Percentiles rank a stretch among this genome's conserved stretches.
phyloP scores from a whole-genome alignment of 2,329 filamentous ascomycete genomes.

The Drechslera avenae region DNA sequence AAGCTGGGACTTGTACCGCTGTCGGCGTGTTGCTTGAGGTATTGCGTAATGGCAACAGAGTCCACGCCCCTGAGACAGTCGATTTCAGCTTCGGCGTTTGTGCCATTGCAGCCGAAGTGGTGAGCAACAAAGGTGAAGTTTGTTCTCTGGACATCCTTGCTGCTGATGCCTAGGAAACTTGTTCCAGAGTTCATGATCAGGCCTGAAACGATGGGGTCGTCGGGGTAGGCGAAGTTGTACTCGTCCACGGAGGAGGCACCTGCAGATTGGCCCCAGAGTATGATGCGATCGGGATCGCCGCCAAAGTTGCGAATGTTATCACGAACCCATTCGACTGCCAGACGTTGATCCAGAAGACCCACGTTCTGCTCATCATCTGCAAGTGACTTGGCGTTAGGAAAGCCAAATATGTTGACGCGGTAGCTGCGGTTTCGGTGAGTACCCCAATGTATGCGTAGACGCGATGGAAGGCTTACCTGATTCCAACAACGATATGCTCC shows the following conservation, averaged over 20 bases:
- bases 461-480: conserved; percentile 43
- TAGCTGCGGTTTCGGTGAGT: conserved; percentile 24
- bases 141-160: conserved; percentile 29
- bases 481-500: conserved; percentile 43
- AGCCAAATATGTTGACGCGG: conserved; percentile 50
- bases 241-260: conserved; percentile 52
- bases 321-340: conserved; percentile 47
- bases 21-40: conserved; percentile 39
- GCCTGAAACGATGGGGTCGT: conserved; percentile 54
- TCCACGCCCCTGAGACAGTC: conserved; percentile 46
- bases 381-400: conserved; percentile 45
- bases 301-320: conserved; percentile 48
- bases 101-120: conserved; percentile 41
- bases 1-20: conserved; percentile 32
- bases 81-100: conserved; percentile 34
- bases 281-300: conserved; percentile 46
- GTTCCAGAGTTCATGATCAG: conserved; percentile 36
- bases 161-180: conserved; percentile 18
- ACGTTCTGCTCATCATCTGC: conserved; percentile 42
- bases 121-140: conserved; percentile 50
- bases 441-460: neutral
- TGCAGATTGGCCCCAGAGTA: conserved; percentile 48
- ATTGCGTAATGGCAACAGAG: conserved; percentile 36
- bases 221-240: conserved; percentile 55
- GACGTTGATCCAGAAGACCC: conserved; percentile 49